Evolutionary conservation across 2,329 filamentous ascomycete species (phyloP).

Genomic region (Colletotrichum noveboracense): DNA sequence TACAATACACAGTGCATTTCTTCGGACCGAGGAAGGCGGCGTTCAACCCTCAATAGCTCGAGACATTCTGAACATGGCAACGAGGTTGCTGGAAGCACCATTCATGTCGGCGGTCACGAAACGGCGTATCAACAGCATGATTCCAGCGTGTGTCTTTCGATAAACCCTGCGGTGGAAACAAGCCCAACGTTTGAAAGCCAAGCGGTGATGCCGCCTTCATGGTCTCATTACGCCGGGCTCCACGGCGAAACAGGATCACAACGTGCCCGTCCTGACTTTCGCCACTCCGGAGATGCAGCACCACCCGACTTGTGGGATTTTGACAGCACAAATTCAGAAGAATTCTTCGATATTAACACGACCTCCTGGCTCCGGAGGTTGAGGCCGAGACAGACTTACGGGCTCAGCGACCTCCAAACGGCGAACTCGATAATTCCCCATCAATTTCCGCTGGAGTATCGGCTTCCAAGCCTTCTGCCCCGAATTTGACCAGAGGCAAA

Average conservation of each 20-base stretch:
- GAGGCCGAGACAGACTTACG: accelerated
- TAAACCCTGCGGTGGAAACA: accelerated
- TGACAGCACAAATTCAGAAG: not conserved
- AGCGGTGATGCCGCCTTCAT: accelerated
- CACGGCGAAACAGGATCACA: not conserved
- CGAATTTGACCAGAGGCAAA: accelerated
- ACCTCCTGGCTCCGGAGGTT: accelerated
- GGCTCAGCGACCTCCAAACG: not conserved
- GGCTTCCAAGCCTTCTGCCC: accelerated
- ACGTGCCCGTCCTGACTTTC: not conserved
- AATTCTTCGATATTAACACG: not conserved
- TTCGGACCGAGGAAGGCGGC: not conserved
- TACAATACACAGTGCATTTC: not conserved
- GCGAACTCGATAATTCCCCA: not conserved
- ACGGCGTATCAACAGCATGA: not conserved
- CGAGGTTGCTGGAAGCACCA: not conserved
- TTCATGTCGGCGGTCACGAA: not conserved
- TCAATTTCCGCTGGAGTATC: not conserved
- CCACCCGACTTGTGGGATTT: not conserved
- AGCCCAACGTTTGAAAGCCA: not conserved
- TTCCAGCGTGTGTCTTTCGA: not conserved
- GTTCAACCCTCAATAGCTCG: not conserved
- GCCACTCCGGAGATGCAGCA: accelerated
- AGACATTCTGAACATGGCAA: not conserved
- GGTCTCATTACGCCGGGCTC: not conserved